phyloP scores from a whole-genome alignment of 768 basidiomycete species.

The Mycena kentingensis region DNA sequence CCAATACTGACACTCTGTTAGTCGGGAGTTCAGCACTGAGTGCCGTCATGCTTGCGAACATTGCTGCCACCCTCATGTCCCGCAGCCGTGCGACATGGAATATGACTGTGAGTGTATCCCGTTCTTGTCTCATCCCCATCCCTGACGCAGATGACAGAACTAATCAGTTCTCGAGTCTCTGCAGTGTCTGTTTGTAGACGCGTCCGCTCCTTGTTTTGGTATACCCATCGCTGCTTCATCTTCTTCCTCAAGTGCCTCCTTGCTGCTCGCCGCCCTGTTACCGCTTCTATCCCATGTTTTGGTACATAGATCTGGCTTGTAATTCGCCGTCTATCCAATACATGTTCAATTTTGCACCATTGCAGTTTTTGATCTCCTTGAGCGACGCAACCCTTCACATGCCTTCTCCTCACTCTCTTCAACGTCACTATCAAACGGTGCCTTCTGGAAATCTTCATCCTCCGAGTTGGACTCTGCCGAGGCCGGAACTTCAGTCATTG shows the following conservation, averaged over 20 bases:
- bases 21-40: not conserved
- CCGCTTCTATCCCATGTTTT: too few relatives aligned
- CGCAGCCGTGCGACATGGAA: not conserved
- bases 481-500: too few relatives aligned
- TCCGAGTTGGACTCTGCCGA: not conserved
- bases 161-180: too few relatives aligned
- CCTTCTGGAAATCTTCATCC: not conserved
- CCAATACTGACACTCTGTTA: not conserved
- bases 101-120: not conserved
- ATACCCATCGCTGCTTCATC: too few relatives aligned
- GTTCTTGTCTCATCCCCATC: not conserved
- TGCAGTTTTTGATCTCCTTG: not conserved
- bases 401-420: not conserved
- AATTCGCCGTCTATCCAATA: not conserved
- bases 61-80: not conserved
- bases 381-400: not conserved
- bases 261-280: too few relatives aligned
- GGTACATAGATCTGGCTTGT: too few relatives aligned
- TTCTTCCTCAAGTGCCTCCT: too few relatives aligned
- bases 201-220: too few relatives aligned
- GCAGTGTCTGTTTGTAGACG: too few relatives aligned
- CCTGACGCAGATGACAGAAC: too few relatives aligned
- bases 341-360: not conserved
- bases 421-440: not conserved
- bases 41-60: not conserved